These are phyloP conservation scores for Allomyces arbusculus DNA, from an alignment of 192 early-diverging fungal genomes.

Conservation along the genomic window DNA sequence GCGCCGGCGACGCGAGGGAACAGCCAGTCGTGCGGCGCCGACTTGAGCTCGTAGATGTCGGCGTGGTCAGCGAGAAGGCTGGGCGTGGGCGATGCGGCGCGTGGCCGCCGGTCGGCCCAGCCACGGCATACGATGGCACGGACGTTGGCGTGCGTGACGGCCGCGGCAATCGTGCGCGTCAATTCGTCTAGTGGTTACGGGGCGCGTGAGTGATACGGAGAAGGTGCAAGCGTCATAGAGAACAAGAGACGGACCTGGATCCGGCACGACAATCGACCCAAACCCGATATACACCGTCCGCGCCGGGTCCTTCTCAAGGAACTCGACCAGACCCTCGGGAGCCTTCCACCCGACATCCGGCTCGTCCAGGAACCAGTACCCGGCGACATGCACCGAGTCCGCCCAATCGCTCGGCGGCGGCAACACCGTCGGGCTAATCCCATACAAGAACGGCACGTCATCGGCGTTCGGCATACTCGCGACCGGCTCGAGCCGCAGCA, in stretches of 20 bases:
- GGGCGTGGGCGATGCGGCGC: conserved; percentile 1
- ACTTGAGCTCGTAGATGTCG: conserved; percentile 27
- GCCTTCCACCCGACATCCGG: conserved; percentile 37
- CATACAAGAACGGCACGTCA: conserved; percentile 43
- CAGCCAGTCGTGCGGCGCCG: conserved; percentile 61
- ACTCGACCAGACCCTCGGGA: conserved; percentile 24
- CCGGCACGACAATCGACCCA: conserved; percentile 51
- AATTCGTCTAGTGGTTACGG: conserved; percentile 3
- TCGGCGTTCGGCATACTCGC: conserved; percentile 29
- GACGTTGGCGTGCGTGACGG: conserved; percentile 35
- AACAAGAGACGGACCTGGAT: conserved; percentile 23
- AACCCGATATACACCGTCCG: conserved; percentile 55
- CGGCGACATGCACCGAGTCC: conserved; percentile 44
- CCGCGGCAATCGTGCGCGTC: conserved; percentile 38
- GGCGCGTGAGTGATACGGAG: too few relatives aligned
- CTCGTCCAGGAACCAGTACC: conserved; percentile 56
- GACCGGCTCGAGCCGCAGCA: conserved; percentile 15
- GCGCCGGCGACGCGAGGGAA: conserved; percentile 41
- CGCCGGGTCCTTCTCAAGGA: conserved; percentile 22
- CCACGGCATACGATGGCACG: conserved; percentile 50
- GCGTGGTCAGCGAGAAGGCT: conserved; percentile 13
- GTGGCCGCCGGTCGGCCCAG: conserved; percentile 32
- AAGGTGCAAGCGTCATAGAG: too few relatives aligned
- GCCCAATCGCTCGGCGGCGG: conserved; percentile 42
- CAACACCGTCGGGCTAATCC: conserved; percentile 34